Percentiles rank a stretch among this genome's conserved stretches.
These are phyloP conservation scores for Candida sp. DNA, from an alignment of 1,139 yeast species.

Conservation along the genomic window DNA sequence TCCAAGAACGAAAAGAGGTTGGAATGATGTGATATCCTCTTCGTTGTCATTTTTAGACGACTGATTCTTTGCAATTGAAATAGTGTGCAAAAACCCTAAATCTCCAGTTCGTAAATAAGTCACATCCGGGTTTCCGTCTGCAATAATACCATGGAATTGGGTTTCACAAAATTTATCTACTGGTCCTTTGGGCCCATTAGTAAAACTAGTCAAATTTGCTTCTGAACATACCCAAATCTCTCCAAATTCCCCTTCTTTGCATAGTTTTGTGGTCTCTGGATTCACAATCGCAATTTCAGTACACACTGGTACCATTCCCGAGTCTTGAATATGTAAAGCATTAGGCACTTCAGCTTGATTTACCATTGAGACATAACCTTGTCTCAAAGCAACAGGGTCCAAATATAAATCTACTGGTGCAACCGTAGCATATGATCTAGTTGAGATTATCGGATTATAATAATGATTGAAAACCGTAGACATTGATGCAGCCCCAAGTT, in stretches of 20 bases:
- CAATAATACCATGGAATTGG: conserved; percentile 56
- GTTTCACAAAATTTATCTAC: conserved; percentile 30
- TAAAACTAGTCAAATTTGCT: conserved; percentile 67
- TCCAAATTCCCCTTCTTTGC: conserved; percentile 93
- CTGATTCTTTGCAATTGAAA: conserved; percentile 43
- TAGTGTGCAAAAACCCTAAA: conserved; percentile 84
- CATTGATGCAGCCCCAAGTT: conserved; percentile 66
- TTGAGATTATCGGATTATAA: conserved; percentile 79
- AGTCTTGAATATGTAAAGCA: conserved; percentile 81
- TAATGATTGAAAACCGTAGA: conserved; percentile 76
- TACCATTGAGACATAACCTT: conserved; percentile 80
- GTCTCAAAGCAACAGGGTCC: conserved; percentile 85
- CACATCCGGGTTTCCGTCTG: conserved; percentile 59
- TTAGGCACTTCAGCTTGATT: conserved; percentile 67
- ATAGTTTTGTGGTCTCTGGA: conserved; percentile 79
- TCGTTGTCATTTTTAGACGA: conserved; percentile 17
- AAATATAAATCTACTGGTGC: conserved; percentile 86
- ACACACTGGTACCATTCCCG: conserved; percentile 95
- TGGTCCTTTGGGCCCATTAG: conserved; percentile 53
- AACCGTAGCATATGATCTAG: conserved; percentile 84
- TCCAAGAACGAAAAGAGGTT: conserved; percentile 83
- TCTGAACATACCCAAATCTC: conserved; percentile 97
- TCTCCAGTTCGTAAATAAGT: conserved; percentile 89
- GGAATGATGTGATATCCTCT: conserved; percentile 44
- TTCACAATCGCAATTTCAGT: conserved; percentile 94